Evolutionary conservation across 305 asterid genomes (phyloP).

Genomic region (Fraxinus angustifolia): DNA sequence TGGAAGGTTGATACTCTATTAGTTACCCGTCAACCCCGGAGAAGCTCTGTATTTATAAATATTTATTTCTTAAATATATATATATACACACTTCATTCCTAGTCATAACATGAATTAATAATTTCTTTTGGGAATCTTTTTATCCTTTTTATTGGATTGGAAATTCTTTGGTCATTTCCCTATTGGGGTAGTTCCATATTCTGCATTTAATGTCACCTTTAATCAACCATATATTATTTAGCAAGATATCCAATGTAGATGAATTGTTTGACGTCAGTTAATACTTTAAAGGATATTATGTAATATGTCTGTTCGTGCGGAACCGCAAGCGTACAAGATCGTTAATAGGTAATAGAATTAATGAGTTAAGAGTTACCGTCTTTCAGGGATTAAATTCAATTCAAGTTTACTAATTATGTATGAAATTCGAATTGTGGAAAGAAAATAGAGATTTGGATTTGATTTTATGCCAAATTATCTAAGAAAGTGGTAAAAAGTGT

Average conservation of each 20-base stretch:
- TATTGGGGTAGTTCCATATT: background rate
- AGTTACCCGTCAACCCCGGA: conserved; percentile 50
- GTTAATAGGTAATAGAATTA: too few species aligned
- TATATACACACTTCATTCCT: background rate
- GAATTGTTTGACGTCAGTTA: background rate
- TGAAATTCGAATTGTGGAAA: too few species aligned
- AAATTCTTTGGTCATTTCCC: background rate
- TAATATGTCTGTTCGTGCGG: too few species aligned
- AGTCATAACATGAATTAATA: background rate
- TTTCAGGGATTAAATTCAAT: too few species aligned
- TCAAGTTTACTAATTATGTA: too few species aligned
- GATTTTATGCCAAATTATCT: too few species aligned
- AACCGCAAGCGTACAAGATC: too few species aligned
- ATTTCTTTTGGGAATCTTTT: background rate
- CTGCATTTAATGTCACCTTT: background rate
- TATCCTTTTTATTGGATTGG: background rate
- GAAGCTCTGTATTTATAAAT: background rate
- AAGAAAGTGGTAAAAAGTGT: too few species aligned
- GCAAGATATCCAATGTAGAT: background rate
- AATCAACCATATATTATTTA: background rate
- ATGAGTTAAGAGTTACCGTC: too few species aligned
- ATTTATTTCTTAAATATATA: too few species aligned
- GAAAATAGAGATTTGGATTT: too few species aligned
- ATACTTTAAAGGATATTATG: too few species aligned
- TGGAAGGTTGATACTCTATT: conserved; percentile 38